phyloP scores from a whole-genome alignment of 805 yeast species.

The Lipomyces spencermartinsiae region DNA sequence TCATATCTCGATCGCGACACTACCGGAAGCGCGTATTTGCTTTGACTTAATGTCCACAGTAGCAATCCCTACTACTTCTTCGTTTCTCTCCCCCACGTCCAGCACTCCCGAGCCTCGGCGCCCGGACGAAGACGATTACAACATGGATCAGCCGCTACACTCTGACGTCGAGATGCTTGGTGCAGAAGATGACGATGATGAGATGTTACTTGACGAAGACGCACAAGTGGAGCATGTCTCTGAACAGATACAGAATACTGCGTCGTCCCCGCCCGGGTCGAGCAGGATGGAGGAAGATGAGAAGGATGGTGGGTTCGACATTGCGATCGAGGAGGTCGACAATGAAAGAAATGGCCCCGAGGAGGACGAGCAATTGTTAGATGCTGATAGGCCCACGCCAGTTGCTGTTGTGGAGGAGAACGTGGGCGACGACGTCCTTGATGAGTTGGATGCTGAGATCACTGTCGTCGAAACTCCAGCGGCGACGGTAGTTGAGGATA shows the following conservation, averaged over 20 bases:
- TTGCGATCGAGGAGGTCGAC: not conserved
- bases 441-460: not conserved
- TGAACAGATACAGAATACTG: not conserved
- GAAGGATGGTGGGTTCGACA: conserved; percentile 4
- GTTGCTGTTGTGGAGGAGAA: conserved; percentile 2
- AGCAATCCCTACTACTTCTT: conserved; percentile 8
- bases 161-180: conserved; percentile 25
- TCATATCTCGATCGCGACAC: not conserved
- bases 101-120: not conserved
- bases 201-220: conserved; percentile 26
- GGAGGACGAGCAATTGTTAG: not conserved
- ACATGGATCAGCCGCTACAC: conserved; percentile 11
- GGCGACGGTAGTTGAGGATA: conserved; percentile 2
- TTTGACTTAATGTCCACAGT: conserved; percentile 3
- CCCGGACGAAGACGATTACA: not conserved
- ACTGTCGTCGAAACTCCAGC: not conserved
- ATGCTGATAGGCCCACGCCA: conserved; percentile 2
- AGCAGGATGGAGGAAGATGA: conserved; percentile 15
- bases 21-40: not conserved
- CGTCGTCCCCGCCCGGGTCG: not conserved
- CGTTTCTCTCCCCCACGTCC: not conserved
- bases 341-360: not conserved
- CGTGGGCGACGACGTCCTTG: not conserved
- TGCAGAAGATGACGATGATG: conserved; percentile 24
- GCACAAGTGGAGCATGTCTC: not conserved